phyloP scores from a whole-genome alignment of 768 basidiomycete species.

The Amanita phalloides region DNA sequence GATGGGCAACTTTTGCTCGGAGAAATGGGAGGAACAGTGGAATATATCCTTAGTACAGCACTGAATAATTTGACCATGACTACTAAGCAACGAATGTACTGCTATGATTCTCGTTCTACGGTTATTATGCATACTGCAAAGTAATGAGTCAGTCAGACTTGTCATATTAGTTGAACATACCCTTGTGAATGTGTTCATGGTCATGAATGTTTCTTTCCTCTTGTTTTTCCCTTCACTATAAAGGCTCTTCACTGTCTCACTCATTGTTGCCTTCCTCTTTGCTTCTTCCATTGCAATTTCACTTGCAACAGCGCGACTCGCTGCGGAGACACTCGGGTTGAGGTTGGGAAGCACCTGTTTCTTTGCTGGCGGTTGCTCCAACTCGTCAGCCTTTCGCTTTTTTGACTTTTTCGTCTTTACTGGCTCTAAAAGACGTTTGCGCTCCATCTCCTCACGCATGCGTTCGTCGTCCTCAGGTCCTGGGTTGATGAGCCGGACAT shows the following conservation, averaged over 20 bases:
- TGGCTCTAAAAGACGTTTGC: slow-evolving; percentile 44
- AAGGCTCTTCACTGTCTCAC: slow-evolving; percentile 73
- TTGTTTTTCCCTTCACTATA: slow-evolving; percentile 49
- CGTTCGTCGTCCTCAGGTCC: slow-evolving; percentile 50
- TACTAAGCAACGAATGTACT: background rate
- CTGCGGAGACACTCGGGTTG: slow-evolving; percentile 43
- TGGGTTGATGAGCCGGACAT: slow-evolving; percentile 64
- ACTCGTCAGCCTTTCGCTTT: slow-evolving; percentile 39
- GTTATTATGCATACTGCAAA: slow-evolving; percentile 13
- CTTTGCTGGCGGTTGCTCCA: slow-evolving; percentile 28
- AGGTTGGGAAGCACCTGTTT: slow-evolving; percentile 32
- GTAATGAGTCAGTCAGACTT: too few species aligned
- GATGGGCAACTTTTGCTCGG: slow-evolving; percentile 11
- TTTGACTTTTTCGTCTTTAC: slow-evolving; percentile 47
- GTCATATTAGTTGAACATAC: slow-evolving; percentile 32
- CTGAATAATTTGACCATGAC: background rate
- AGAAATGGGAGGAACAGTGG: background rate
- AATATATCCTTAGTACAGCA: background rate
- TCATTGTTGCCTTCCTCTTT: slow-evolving; percentile 79
- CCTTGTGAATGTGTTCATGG: slow-evolving; percentile 85
- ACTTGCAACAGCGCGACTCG: slow-evolving; percentile 56
- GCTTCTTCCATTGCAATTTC: slow-evolving; percentile 75
- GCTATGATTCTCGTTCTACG: too few species aligned
- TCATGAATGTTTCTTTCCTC: slow-evolving; percentile 83
- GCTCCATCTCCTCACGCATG: slow-evolving; percentile 47